Base-by-base conservation (phyloP, 108 stramenopile species). In the Skeletonema potamos region DNA sequence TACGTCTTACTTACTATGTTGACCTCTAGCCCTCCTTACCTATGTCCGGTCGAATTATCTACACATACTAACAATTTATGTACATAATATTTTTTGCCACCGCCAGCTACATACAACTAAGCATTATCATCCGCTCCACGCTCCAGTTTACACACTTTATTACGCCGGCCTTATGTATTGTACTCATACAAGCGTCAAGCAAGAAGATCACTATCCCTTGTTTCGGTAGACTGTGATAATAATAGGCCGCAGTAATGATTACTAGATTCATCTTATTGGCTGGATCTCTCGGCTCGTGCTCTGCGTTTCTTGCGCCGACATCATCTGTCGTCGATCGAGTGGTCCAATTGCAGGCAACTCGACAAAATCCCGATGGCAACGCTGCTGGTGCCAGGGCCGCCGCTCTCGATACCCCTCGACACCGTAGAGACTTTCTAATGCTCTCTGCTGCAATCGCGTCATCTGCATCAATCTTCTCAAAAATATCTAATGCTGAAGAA, bases 391-490 rank as follows among this genome's bases (percentile, higher is more conserved):
- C 6, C 55, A 32, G 20, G 18, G 27, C 55, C 8, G 29, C 37
- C 11, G 39, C 20, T 39, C 37, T 46, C 7, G 18, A 34, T 13
- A 32, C 27, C 34, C 58, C 54, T 54, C 77, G 26, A 27, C 59
- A 62, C 15, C 44, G 77, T 60, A 71, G 77, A 66, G 51, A 71
- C 33, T 71, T 77, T 67, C 37, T 78, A 34, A 6, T 66, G 22
- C 48, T 61, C 20, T 65, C 51, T 0, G 64, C 64, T 28, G 27
- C 59, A 15, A 5, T 62, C 2, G 34, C 55, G n/a, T 43, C 46
- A 27, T 27, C 64, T 27, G 37, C 68, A 1, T 72, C 77, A 4
- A 10, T 67, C 5, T 48, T 59, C 11, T 51, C 77, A 27, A 17
- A 3, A 8, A 27, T 51, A 15, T 60, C 65, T 39, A 51, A 36